phyloP scores from a whole-genome alignment of 2,329 filamentous ascomycete species.

The Fusarium sororula region DNA sequence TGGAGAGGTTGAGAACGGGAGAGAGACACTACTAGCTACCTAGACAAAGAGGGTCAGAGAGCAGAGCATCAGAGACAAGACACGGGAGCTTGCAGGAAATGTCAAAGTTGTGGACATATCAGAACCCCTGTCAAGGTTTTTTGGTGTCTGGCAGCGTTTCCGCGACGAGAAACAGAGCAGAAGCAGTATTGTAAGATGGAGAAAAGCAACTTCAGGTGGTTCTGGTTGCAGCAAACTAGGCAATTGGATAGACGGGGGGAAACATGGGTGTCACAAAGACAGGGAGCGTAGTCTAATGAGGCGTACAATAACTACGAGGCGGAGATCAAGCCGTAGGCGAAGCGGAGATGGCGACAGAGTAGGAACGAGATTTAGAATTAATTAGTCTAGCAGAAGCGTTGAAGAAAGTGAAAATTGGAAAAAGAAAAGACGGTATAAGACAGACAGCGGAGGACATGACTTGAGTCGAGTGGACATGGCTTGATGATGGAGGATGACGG shows the following conservation, averaged over 20 bases:
- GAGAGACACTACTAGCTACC: slow-evolving; percentile 6
- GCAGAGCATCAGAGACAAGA: slow-evolving; percentile 18
- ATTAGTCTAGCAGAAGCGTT: background rate
- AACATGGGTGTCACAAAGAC: slow-evolving; percentile 30
- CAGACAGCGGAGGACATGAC: background rate
- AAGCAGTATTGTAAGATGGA: slow-evolving; percentile 7
- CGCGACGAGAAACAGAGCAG: slow-evolving; percentile 4
- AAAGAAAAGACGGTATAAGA: slow-evolving; percentile 12
- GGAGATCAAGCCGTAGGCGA: slow-evolving; percentile 5
- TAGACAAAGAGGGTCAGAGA: slow-evolving; percentile 15
- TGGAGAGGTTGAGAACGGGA: slow-evolving; percentile 22
- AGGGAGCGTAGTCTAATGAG: slow-evolving; percentile 28
- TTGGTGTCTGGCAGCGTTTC: background rate
- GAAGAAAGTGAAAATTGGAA: background rate
- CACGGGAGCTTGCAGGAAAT: slow-evolving; percentile 39
- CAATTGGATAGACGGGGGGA: slow-evolving; percentile 21
- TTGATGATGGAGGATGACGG: slow-evolving; percentile 29
- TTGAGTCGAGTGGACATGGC: slow-evolving; percentile 9
- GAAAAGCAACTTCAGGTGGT: slow-evolving; percentile 34
- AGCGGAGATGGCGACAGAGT: slow-evolving; percentile 17
- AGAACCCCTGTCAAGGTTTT: slow-evolving; percentile 13
- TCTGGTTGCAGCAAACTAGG: slow-evolving; percentile 24
- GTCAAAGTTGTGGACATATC: slow-evolving; percentile 24
- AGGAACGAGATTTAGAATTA: background rate
- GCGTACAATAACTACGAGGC: slow-evolving; percentile 18